Base-by-base conservation (phyloP, 345 rosid genomes). In the Acer yangbiense region DNA sequence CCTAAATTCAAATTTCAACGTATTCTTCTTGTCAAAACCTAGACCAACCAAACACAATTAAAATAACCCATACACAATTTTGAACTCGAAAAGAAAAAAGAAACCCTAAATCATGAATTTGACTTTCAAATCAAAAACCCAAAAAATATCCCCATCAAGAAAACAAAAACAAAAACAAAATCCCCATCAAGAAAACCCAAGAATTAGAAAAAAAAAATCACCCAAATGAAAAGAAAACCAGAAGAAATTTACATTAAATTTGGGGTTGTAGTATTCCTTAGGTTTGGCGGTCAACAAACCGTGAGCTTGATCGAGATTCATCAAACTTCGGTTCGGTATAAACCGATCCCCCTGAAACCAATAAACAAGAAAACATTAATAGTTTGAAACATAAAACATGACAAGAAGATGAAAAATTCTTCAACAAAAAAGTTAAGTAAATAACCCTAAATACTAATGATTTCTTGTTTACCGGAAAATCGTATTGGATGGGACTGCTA, bases 291-390 rank as follows among this genome's bases (percentile, higher is more conserved):
- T 89, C 77, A 87, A 84, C 76, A 81, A 80, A 72, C 81, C 61
- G 43, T 76, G 87, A 85, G 87, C 90, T 85, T 84, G 86, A 84
- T 87, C 92, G 71, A 89, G 86, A 84, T 89, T 82, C 89, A 89
- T 89, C 85, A 85, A 84, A 84, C 90, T 84, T 72, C 87, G 69
- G 65, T 77, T 89, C 41, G 92, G 90, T 73, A 87, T 76, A 65
- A 85, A 87, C 62, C 88, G 84, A 32, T 84, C 89, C 10, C 90
- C 92, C 89, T 89, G 78, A 74, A 27, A 32, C 67, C 57, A 52
- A 78, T 43, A 43, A 20, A 25, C 66, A 75, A 73, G 70, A 74
- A 50, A 73, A 68, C 44, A 54, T 1, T 11, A 12, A 27, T 13
- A 65, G 2, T 14, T 10, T 25, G 11, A 35, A 44, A 27, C 27